Evolutionary conservation across 2,329 filamentous ascomycete genomes (phyloP), one percentile per base, ranked within the genome.

Genomic region (Epichloe glyceriae): DNA sequence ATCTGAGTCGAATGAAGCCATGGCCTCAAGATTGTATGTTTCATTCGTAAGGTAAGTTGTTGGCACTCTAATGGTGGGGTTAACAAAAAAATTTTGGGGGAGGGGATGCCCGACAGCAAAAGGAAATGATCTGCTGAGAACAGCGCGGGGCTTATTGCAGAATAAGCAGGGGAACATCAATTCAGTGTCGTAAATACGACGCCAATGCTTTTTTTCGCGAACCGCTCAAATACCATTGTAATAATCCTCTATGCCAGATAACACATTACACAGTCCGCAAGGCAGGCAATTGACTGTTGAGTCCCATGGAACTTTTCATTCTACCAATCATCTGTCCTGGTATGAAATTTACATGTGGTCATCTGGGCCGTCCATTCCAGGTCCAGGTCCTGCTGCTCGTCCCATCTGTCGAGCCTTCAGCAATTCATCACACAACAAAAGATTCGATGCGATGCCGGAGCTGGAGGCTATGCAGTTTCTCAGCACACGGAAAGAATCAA

Each of bases 321-420:
- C 40, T 50, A 50, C 45, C 30, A 17, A 22, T 17, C 15, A 12
- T 50, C 48, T 48, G 46, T 52, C 30, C 17, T 47, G 39, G 54
- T 62, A 62, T 62, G 62, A 61, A 61, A 60, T 64, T 60, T 73
- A 74, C 70, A 72, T 67, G 65, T 71, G 71, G 64, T 76, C 69
- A 60, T 76, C 73, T 41, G 74, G 74, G 15, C 76, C 79, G 58
- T 83, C 80, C 76, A 82, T 82, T 53, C 79, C 80, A 4, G 79
- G 78, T 6, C 80, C 80, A 2, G 80, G 80, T 20, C 78, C 79
- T 39, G 70, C 75, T 68, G 74, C 70, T 63, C 80, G 73, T 46
- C 78, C 85, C 93, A 98, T 98, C 74, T 98, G 91, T 66, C 93
- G 80, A 54, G 93, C 93, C 78, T 98, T 98, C 61, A 98, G 75